A percentile compares a stretch with the other conserved stretches of the same genome.
Conservation (phyloP, 1,284 basidiomycete species). For the Naganishia liquefaciens region DNA sequence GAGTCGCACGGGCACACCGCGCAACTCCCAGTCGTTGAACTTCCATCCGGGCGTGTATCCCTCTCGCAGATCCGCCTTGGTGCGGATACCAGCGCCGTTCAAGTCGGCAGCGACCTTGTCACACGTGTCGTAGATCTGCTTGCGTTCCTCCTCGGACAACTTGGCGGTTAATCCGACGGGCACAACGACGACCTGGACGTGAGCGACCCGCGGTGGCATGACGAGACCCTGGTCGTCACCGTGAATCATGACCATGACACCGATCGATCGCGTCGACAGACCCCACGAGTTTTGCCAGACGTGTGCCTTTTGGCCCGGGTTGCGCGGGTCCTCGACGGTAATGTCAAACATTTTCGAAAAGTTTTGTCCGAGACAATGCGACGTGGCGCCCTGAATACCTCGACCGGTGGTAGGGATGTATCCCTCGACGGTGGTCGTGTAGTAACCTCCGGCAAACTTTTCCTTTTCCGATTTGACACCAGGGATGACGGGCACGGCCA, state of each 20-base stretch:
- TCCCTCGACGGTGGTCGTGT: slow-evolving; percentile 97
- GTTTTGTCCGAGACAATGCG: slow-evolving; percentile 97
- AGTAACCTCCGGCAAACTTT: slow-evolving; percentile 96
- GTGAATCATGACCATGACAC: slow-evolving; percentile 99
- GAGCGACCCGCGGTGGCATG: slow-evolving; percentile 91
- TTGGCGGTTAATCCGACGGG: slow-evolving; percentile 89
- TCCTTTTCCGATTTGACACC: slow-evolving; percentile 99
- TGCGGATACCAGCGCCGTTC: slow-evolving; percentile 72
- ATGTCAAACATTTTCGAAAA: slow-evolving; percentile 99
- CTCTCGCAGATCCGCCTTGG: slow-evolving; percentile 88
- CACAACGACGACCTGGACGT: slow-evolving; percentile 85
- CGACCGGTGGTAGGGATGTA: slow-evolving; percentile 97
- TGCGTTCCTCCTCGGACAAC: slow-evolving; percentile 62
- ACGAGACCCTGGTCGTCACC: slow-evolving; percentile 98
- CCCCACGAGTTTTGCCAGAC: slow-evolving; percentile 99
- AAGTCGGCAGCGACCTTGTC: slow-evolving; percentile 71
- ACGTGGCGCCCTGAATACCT: slow-evolving; percentile 97
- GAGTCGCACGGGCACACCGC: slow-evolving; percentile 94
- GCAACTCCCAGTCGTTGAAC: slow-evolving; percentile 99
- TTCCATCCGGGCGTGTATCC: slow-evolving; percentile 98
- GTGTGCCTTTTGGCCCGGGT: slow-evolving; percentile 61
- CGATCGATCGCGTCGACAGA: slow-evolving; percentile 90
- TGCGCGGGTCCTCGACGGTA: slow-evolving; percentile 84
- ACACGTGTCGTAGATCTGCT: slow-evolving; percentile 77
- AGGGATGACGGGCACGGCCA: slow-evolving; percentile 95